Base-by-base conservation (phyloP, 2,329 filamentous ascomycete genomes). In the Botrytis fragariae region DNA sequence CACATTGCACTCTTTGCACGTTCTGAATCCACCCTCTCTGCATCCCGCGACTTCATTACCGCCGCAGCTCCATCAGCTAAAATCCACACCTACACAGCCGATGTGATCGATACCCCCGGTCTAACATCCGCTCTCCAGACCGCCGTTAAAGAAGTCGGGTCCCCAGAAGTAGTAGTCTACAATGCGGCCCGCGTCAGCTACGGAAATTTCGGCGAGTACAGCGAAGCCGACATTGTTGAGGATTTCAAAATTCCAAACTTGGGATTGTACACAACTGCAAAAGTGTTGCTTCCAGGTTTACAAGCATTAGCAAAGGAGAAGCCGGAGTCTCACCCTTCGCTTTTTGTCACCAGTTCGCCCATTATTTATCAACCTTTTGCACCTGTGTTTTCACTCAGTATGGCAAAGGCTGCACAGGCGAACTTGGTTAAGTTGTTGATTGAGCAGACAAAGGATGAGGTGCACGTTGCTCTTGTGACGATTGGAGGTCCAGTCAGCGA, bases 211-310 rank as follows among this genome's bases (percentile, higher is more conserved):
- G 78, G 88, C 10, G 80, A 83, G 48, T 83, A 84, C 67, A 78
- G 76, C 3, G 81, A 85, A 2, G 80, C 83, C 61, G 84, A 85
- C 25, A 83, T 88, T 16, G 80, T 87, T 42, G 81, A 84, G 69
- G 86, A 88, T 72, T 84, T 88, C 71, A 84, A 83, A 78, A 86
- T 87, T 69, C 85, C 83, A 20, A 85, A 84, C 48, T 82, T 86
- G 1, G 83, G 83, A 0, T 82, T 88, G 8, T 86, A 88, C 78
- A 76, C 82, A 18, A 79, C 71, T 14, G 63, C 71, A 20, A 72
- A 61, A n/a, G 54, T 72, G 25, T 35, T 72, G 18, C 54, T 72
- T 29, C 71, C 71, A 1, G 39, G 29, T 22, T 51, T 72, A 2
- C 51, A 69, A 32, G 25, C 25, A 39, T 48, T 72, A 9, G 71